These are phyloP conservation scores for Tetradesmus lagerheimii DNA, from an alignment of 139 green algal genomes.

Conservation along the genomic window DNA sequence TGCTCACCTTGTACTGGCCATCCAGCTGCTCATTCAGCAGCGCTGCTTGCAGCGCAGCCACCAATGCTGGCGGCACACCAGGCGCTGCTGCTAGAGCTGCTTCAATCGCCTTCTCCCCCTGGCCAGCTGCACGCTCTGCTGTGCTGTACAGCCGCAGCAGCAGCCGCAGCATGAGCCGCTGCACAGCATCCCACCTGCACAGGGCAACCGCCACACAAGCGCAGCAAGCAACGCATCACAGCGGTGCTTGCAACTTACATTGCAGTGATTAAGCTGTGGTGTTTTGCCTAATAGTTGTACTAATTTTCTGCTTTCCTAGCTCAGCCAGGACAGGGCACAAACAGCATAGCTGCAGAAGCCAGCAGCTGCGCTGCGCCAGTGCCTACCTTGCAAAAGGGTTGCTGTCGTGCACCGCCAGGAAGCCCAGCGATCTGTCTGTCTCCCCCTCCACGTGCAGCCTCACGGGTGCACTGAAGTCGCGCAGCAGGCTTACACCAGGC, in stretches of 20 bases:
- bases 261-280: background rate
- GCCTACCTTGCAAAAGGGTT: slow-evolving; percentile 89
- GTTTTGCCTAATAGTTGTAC: too few relatives aligned
- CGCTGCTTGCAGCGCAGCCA: background rate
- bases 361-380: background rate
- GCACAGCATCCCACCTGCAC: slow-evolving; percentile 31
- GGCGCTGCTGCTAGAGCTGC: background rate
- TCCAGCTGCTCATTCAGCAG: background rate
- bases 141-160: background rate
- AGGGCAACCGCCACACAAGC: too few relatives aligned
- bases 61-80: background rate
- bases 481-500: slow-evolving; percentile 89
- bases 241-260: background rate
- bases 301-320: too few relatives aligned
- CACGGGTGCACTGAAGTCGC: slow-evolving; percentile 95
- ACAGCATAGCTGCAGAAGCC: too few relatives aligned
- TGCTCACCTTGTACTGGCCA: slow-evolving; percentile 3
- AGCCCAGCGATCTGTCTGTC: slow-evolving; percentile 87
- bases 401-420: slow-evolving; percentile 93
- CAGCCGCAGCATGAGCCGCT: slow-evolving; percentile 8
- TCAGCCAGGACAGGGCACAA: too few relatives aligned
- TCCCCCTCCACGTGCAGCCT: slow-evolving; percentile 83
- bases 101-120: background rate
- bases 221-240: too few relatives aligned
- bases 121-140: background rate